Evolutionary conservation across 2,329 filamentous ascomycete genomes (phyloP).

Genomic region (Talaromyces albobiverticillius): DNA sequence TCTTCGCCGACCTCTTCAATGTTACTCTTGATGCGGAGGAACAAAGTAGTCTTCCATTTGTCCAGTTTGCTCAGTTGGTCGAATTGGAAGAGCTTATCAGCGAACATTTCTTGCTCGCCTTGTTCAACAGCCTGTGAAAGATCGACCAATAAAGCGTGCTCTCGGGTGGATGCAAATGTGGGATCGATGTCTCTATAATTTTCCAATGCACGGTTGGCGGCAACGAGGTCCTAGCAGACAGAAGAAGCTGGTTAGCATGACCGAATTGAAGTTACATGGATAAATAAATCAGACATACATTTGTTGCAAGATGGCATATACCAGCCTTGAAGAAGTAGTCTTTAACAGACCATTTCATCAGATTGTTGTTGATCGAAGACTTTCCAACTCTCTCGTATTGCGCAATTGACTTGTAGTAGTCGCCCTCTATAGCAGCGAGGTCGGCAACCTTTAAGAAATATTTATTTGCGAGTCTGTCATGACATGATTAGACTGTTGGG

Average conservation of each 20-base stretch:
- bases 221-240: constrained; percentile 64
- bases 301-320: constrained; percentile 78
- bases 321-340: constrained; percentile 94
- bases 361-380: constrained; percentile 77
- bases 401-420: constrained; percentile 80
- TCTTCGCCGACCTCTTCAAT: constrained; percentile 72
- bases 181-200: constrained; percentile 78
- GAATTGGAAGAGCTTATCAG: constrained; percentile 82
- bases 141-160: constrained; percentile 77
- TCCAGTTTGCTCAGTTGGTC: constrained; percentile 92
- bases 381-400: constrained; percentile 81
- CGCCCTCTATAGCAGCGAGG: constrained; percentile 72
- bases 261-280: background rate
- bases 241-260: background rate
- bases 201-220: constrained; percentile 74
- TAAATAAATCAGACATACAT: constrained; percentile 29
- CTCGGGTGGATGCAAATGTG: constrained; percentile 71
- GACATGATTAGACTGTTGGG: background rate
- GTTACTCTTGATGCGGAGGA: constrained; percentile 77
- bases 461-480: constrained; percentile 77
- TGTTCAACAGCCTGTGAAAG: constrained; percentile 71
- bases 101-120: constrained; percentile 77
- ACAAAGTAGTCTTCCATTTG: constrained; percentile 91
- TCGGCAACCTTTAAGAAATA: constrained; percentile 91
- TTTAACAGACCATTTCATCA: constrained; percentile 92